Evolutionary conservation across 805 yeast species (phyloP).

Genomic region (Cyberlindnera maclurae): DNA sequence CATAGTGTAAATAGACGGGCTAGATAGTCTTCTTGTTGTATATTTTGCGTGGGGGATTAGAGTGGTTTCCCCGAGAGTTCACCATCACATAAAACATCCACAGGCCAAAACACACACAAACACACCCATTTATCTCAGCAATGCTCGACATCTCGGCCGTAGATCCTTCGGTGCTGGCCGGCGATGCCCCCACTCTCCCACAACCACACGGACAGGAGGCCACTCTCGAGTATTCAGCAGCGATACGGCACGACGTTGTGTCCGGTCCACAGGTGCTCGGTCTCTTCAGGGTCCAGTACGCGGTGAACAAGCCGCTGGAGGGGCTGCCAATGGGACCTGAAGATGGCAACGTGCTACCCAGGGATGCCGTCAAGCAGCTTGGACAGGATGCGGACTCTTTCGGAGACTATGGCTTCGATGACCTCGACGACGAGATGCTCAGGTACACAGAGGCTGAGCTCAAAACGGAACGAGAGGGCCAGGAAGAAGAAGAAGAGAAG

Average conservation of each 20-base stretch:
- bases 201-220: too few relatives aligned
- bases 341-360: constrained; percentile 26
- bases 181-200: too few relatives aligned
- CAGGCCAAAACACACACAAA: too few relatives aligned
- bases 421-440: constrained; percentile 15
- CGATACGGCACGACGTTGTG: constrained; percentile 31
- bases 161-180: too few relatives aligned
- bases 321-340: constrained; percentile 9
- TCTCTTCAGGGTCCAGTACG: constrained; percentile 26
- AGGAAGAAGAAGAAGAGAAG: constrained; percentile 1
- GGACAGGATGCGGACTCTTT: constrained; percentile 20
- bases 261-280: constrained; percentile 33
- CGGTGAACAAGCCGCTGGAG: constrained; percentile 13
- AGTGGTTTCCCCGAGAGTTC: too few relatives aligned
- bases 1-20: neutral
- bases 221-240: constrained; percentile 3
- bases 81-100: too few relatives aligned
- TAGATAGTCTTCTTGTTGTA: too few relatives aligned
- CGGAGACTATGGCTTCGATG: constrained; percentile 19
- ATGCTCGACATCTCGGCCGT: neutral
- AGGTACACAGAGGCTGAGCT: constrained; percentile 3
- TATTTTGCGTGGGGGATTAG: too few relatives aligned
- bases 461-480: constrained; percentile 1
- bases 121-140: neutral
- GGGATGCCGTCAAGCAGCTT: constrained; percentile 19